Base-by-base conservation (phyloP, 1,284 basidiomycete genomes). In the Ganoderma multipileum region DNA sequence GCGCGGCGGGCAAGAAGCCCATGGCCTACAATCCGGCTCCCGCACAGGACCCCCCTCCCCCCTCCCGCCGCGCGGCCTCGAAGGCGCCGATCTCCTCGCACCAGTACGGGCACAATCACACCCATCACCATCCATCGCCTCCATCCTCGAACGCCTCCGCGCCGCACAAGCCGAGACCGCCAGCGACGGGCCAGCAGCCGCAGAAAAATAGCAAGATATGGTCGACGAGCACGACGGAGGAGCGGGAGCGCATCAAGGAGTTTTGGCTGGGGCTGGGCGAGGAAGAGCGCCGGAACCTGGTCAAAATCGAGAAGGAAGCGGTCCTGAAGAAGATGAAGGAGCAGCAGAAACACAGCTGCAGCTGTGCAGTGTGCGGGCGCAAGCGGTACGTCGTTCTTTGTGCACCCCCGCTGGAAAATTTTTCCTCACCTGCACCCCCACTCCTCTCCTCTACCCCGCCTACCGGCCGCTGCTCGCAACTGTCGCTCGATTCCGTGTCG, bases 311-410 rank as follows among this genome's bases (percentile, higher is more conserved):
- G 85, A 98, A 99, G 84, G 96, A 99, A 80, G 95, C 95, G 18
- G 97, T 99, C 36, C 83, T 99, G 71, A 90, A 89, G 80, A 98
- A 98, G 89, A 99, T 99, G 96, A 98, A 98, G 86, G 97, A 98
- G 81, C 96, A 98, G 85, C 96, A 98, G 87, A 95, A 95, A 79
- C 96, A 98, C 80, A 92, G 90, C 72, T 99, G 97, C 80, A 91
- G 90, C 73, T 99, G 97, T 83, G 96, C 96, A 26, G 97, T 99
- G 42, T 99, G 97, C 82, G 95, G 96, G 50, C 86, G 97, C 78
- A 99, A 99, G 87, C 92, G 96, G 92, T 95, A 79, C 74, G 93
- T 89, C 75, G 75, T 79, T 77, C 76, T 70, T 72, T 71, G 58
- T 54, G 28, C 47, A 64, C 61, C 41, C 30, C 42, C 54, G 63